These are phyloP conservation scores for Pisolithus albus DNA, from an alignment of 768 basidiomycete genomes.

Conservation along the genomic window DNA sequence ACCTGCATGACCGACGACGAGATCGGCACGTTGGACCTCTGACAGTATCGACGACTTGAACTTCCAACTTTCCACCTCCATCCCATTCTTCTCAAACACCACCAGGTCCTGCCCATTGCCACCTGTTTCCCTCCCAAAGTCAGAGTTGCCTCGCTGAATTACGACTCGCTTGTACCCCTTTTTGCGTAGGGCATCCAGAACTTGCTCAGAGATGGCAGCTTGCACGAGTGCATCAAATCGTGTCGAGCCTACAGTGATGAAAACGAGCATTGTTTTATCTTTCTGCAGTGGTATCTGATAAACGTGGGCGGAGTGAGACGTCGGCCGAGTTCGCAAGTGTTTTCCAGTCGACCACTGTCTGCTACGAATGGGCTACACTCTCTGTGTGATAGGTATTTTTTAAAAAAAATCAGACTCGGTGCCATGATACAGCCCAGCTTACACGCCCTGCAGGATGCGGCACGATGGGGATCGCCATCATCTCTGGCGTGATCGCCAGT, in stretches of 20 bases:
- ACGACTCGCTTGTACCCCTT: slow-evolving; percentile 56
- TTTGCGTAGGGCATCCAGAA: slow-evolving; percentile 45
- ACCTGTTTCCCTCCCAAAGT: slow-evolving; percentile 28
- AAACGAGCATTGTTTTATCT: slow-evolving; percentile 30
- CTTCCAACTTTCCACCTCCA: slow-evolving; percentile 59
- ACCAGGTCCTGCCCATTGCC: slow-evolving; percentile 10
- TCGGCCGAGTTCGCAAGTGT: background rate
- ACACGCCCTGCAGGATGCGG: slow-evolving; percentile 68
- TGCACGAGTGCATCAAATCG: slow-evolving; percentile 72
- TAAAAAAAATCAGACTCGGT: slow-evolving; percentile 7
- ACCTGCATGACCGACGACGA: slow-evolving; percentile 95
- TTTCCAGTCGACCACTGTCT: background rate
- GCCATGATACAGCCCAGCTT: slow-evolving; percentile 8
- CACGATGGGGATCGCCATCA: slow-evolving; percentile 95
- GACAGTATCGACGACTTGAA: slow-evolving; percentile 69
- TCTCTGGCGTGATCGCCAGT: slow-evolving; percentile 86
- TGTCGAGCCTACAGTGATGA: slow-evolving; percentile 90
- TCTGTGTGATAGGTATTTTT: slow-evolving; percentile 88
- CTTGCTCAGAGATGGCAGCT: slow-evolving; percentile 47
- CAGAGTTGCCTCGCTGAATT: slow-evolving; percentile 75
- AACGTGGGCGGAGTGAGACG: too few relatives aligned
- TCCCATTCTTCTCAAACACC: slow-evolving; percentile 27
- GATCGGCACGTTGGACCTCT: slow-evolving; percentile 58
- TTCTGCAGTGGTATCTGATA: too few relatives aligned
- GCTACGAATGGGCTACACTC: slow-evolving; percentile 77